phyloP scores from a whole-genome alignment of 2,329 filamentous ascomycete species.

The Alternaria sp. region DNA sequence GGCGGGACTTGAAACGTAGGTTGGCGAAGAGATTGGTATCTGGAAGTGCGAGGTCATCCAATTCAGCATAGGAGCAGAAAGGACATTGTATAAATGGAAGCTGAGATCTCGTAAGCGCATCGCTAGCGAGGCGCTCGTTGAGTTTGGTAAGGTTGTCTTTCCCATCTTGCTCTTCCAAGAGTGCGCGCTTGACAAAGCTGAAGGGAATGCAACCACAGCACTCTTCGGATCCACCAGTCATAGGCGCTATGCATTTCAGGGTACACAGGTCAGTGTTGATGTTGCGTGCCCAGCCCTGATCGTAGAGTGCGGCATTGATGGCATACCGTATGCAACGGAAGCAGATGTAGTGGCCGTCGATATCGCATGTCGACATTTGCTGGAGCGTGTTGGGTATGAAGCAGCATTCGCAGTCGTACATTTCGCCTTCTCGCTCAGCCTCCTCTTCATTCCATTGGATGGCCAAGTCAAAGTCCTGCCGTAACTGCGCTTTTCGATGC shows the following conservation, averaged over 20 bases:
- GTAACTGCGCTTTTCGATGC: conserved; percentile 52
- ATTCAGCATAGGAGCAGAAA: conserved; percentile 90
- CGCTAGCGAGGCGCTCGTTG: conserved; percentile 79
- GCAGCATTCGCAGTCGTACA: conserved; percentile 80
- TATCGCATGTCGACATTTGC: conserved; percentile 75
- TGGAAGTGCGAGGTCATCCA: conserved; percentile 64
- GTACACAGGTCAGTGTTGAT: conserved; percentile 77
- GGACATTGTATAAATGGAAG: conserved; percentile 84
- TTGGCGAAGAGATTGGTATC: conserved; percentile 36
- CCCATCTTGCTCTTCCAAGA: conserved; percentile 73
- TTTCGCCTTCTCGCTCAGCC: conserved; percentile 57
- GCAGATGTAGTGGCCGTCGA: conserved; percentile 76
- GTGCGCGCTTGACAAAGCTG: conserved; percentile 74
- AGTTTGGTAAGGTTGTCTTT: conserved; percentile 76
- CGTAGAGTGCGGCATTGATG: conserved; percentile 87
- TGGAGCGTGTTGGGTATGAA: conserved; percentile 76
- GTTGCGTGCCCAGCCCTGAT: conserved; percentile 87
- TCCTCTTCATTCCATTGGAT: conserved; percentile 58
- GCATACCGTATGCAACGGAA: conserved; percentile 83
- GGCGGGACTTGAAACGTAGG: conserved; percentile 44
- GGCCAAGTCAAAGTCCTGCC: conserved; percentile 55
- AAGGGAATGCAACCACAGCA: conserved; percentile 78
- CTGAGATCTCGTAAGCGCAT: conserved; percentile 75
- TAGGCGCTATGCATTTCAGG: conserved; percentile 82
- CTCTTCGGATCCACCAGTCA: conserved; percentile 58